These are phyloP conservation scores for Aspergillus vadensis DNA, from an alignment of 2,329 filamentous ascomycete genomes.

Conservation along the genomic window DNA sequence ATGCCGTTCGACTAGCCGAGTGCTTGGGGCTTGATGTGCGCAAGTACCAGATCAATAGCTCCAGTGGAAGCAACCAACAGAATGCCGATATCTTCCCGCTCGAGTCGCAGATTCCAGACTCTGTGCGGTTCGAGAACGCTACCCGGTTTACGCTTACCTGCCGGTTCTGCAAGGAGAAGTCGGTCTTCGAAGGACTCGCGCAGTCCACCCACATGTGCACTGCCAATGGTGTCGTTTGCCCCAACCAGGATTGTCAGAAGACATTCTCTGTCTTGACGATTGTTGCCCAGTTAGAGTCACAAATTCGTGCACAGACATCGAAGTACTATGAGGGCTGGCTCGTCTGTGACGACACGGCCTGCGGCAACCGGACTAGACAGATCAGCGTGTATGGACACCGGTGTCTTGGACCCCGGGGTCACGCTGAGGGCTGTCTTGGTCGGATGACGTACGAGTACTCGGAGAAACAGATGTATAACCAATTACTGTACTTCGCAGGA, in stretches of 20 bases:
- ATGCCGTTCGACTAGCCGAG: slow-evolving; percentile 84
- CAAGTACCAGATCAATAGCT: slow-evolving; percentile 75
- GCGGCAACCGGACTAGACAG: slow-evolving; percentile 82
- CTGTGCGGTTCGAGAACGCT: slow-evolving; percentile 83
- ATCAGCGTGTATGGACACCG: slow-evolving; percentile 90
- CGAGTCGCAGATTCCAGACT: slow-evolving; percentile 91
- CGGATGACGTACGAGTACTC: slow-evolving; percentile 84
- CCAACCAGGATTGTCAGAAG: slow-evolving; percentile 62
- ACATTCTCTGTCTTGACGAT: slow-evolving; percentile 70
- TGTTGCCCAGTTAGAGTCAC: slow-evolving; percentile 82
- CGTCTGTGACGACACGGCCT: slow-evolving; percentile 84
- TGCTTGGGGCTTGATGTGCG: slow-evolving; percentile 88
- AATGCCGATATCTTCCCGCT: slow-evolving; percentile 80
- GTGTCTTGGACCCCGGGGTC: slow-evolving; percentile 83
- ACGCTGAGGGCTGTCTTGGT: slow-evolving; percentile 80
- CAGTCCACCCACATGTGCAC: slow-evolving; percentile 62
- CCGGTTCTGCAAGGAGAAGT: slow-evolving; percentile 72
- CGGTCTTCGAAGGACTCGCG: slow-evolving; percentile 75
- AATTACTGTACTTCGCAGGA: slow-evolving; percentile 81
- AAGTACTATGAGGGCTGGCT: slow-evolving; percentile 93
- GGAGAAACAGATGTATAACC: slow-evolving; percentile 92
- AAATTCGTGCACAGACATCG: slow-evolving; percentile 75
- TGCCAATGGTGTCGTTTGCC: slow-evolving; percentile 74
- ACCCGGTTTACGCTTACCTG: slow-evolving; percentile 76
- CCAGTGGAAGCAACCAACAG: slow-evolving; percentile 53